phyloP scores from a whole-genome alignment of 192 early-diverging fungal species.

The Coemansia sp. region DNA sequence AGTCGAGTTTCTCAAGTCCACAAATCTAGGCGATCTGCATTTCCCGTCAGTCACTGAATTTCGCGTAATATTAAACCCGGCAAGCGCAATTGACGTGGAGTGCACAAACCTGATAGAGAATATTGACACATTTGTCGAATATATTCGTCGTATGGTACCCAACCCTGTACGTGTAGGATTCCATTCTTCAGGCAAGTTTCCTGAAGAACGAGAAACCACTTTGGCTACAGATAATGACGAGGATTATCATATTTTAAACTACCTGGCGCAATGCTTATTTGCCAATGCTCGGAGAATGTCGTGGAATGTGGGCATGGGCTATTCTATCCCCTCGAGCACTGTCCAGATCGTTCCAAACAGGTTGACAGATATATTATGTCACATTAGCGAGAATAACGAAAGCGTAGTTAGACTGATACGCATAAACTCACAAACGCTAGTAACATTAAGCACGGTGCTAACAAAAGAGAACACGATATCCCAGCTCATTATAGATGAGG shows the following conservation, averaged over 20 bases:
- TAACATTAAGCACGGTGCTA: background rate
- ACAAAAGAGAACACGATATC: background rate
- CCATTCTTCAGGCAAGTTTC: no score
- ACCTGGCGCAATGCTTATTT: background rate
- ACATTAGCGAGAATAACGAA: background rate
- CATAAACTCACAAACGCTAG: background rate
- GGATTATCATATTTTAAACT: background rate
- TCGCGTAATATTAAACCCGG: background rate
- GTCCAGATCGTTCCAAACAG: background rate
- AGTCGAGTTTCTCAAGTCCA: background rate
- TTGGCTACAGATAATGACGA: background rate
- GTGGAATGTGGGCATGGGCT: background rate
- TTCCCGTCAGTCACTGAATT: background rate
- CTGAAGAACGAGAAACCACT: background rate
- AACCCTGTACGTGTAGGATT: background rate
- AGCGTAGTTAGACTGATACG: background rate
- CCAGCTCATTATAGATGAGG: background rate
- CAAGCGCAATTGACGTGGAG: background rate
- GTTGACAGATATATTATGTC: background rate
- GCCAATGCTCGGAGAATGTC: background rate
- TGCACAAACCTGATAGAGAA: background rate
- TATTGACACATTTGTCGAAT: background rate
- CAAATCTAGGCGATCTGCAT: background rate
- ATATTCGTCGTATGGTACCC: background rate
- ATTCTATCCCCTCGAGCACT: background rate